Conservation (phyloP, 73 alveolate genomes). For the Paramecium primaurelia region DNA sequence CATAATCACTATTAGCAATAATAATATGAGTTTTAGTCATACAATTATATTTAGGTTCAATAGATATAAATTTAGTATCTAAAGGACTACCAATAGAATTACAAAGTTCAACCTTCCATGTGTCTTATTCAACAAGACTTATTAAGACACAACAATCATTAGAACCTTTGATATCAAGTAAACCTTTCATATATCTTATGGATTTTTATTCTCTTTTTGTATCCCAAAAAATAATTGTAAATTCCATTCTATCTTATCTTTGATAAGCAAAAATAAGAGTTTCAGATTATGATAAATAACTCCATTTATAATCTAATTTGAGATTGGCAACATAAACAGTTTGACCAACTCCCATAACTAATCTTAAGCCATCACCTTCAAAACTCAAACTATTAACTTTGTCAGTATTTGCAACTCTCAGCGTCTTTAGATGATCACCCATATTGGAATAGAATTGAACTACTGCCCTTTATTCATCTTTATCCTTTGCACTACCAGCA, state of each 20-base stretch:
- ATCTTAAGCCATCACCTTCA: slow-evolving; percentile 93
- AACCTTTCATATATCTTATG: slow-evolving; percentile 71
- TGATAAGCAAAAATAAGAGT: slow-evolving; percentile 96
- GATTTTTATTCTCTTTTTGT: slow-evolving; percentile 55
- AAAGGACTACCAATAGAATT: slow-evolving; percentile 98
- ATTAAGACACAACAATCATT: slow-evolving; percentile 73
- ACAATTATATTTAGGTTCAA: slow-evolving; percentile 95
- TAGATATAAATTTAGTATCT: slow-evolving; percentile 87
- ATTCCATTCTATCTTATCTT: slow-evolving; percentile 96
- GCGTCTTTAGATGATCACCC: slow-evolving; percentile 92
- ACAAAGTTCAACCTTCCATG: slow-evolving; percentile 86
- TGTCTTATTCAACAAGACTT: slow-evolving; percentile 63
- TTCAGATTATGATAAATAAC: slow-evolving; percentile 83
- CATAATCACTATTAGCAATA: slow-evolving; percentile 70
- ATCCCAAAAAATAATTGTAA: slow-evolving; percentile 97
- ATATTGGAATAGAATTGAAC: slow-evolving; percentile 86
- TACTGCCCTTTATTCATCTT: slow-evolving; percentile 76
- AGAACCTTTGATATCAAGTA: slow-evolving; percentile 68
- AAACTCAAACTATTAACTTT: slow-evolving; percentile 52
- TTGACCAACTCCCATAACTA: slow-evolving; percentile 95
- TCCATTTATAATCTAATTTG: slow-evolving; percentile 94
- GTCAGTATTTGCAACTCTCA: slow-evolving; percentile 67
- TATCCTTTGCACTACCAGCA: slow-evolving; percentile 72
- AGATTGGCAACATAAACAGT: slow-evolving; percentile 95
- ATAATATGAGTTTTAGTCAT: slow-evolving; percentile 97